Percentiles rank a stretch among this genome's conserved stretches.
Conservation (phyloP, 805 yeast species). For the Myxozyma sirexii region DNA sequence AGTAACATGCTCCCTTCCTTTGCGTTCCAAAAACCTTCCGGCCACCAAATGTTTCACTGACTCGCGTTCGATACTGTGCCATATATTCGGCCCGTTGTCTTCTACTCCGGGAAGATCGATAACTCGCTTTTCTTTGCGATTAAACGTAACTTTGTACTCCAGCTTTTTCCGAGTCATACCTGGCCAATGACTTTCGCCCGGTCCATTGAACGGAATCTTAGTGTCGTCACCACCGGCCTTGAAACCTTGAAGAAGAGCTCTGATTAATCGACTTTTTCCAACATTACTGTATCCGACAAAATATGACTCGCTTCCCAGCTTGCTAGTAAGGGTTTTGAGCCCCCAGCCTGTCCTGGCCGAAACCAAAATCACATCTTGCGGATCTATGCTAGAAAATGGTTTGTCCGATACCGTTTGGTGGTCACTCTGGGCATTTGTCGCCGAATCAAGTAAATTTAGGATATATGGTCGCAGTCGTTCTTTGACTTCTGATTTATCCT, state of each 20-base stretch:
- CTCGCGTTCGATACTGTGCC: constrained; percentile 36
- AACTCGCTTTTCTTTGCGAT: constrained; percentile 37
- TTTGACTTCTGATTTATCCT: background rate
- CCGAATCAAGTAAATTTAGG: background rate
- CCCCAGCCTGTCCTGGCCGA: constrained; percentile 62
- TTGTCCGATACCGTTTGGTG: background rate
- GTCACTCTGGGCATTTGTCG: background rate
- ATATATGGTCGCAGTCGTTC: constrained; percentile 17
- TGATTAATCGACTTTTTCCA: constrained; percentile 77
- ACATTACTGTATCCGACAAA: constrained; percentile 89
- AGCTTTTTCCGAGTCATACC: constrained; percentile 67
- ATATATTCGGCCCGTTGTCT: constrained; percentile 31
- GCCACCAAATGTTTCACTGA: constrained; percentile 21
- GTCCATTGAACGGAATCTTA: constrained; percentile 42
- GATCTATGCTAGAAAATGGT: background rate
- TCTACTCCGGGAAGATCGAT: constrained; percentile 42
- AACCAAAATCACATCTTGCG: constrained; percentile 49
- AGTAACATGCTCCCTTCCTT: constrained; percentile 35
- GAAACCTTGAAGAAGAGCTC: constrained; percentile 57
- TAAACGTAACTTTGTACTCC: constrained; percentile 44
- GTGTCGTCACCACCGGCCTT: background rate
- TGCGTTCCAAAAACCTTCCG: constrained; percentile 24
- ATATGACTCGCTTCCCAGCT: constrained; percentile 42
- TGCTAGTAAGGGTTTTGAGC: constrained; percentile 45
- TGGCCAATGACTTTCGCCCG: constrained; percentile 53